These are phyloP conservation scores for Panus rudis DNA, from an alignment of 768 basidiomycete genomes.

Conservation along the genomic window DNA sequence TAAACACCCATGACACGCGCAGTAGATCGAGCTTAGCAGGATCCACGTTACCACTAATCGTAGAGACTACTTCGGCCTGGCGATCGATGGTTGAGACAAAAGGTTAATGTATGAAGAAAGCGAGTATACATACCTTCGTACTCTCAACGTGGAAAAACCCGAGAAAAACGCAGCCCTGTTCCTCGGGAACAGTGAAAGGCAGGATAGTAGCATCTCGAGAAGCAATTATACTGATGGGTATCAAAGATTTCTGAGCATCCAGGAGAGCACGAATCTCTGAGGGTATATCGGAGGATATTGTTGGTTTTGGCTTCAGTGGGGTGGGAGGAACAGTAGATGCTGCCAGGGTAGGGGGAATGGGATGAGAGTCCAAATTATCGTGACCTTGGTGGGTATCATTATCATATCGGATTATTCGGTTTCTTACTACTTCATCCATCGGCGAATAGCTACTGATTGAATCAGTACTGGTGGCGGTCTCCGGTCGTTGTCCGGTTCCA, in stretches of 20 bases:
- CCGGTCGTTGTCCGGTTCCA: no score
- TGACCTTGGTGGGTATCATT: not conserved
- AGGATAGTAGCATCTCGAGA: conserved; percentile 6
- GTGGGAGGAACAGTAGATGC: not conserved
- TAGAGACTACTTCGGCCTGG: not conserved
- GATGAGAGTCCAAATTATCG: not conserved
- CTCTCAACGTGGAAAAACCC: conserved; percentile 11
- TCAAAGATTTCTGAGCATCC: conserved; percentile 3
- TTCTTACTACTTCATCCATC: no score
- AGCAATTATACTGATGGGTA: conserved; percentile 9
- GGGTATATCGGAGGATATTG: conserved; percentile 3
- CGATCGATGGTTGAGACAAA: not conserved
- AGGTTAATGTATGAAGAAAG: not conserved
- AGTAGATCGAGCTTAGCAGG: no score
- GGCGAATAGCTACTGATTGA: no score
- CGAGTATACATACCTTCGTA: not conserved
- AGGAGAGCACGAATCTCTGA: conserved; percentile 10
- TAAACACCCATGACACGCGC: conserved; percentile 7
- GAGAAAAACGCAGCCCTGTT: conserved; percentile 8
- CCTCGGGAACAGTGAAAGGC: conserved; percentile 6
- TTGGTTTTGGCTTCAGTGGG: not conserved
- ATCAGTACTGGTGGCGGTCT: no score
- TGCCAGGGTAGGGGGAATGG: not conserved
- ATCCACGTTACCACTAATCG: not conserved
- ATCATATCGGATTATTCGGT: no score